phyloP scores from a whole-genome alignment of 768 basidiomycete genomes.

The Termitomyces sp. region DNA sequence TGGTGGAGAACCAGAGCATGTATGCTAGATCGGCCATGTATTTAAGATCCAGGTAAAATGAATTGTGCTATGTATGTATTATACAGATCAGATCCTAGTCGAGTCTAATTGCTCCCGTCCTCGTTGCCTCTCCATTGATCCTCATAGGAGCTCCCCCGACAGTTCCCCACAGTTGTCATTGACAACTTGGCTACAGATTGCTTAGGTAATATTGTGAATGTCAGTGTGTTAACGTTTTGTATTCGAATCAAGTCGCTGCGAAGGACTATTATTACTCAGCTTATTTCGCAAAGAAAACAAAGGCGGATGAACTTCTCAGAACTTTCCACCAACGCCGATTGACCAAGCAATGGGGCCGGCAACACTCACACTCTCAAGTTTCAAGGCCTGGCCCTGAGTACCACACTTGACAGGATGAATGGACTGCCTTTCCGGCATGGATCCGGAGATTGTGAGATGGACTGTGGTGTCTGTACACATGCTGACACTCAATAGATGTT shows the following conservation, averaged over 20 bases:
- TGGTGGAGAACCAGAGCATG: constrained; percentile 59
- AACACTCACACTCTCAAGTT: background rate
- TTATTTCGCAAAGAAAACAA: background rate
- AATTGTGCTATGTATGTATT: background rate
- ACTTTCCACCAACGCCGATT: background rate
- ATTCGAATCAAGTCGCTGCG: no score
- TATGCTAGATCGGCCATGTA: constrained; percentile 46
- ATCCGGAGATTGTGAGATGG: background rate
- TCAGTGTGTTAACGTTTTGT: background rate
- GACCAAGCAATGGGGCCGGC: background rate
- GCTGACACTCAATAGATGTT: constrained; percentile 1
- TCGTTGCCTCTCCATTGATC: no score
- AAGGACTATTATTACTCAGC: background rate
- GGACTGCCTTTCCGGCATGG: background rate
- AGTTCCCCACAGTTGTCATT: background rate
- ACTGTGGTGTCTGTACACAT: background rate
- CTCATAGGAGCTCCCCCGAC: background rate
- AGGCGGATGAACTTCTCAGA: background rate
- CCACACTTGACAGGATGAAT: constrained; percentile 11
- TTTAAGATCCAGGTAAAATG: background rate
- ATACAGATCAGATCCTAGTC: background rate
- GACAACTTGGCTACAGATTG: background rate
- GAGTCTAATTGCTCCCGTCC: background rate
- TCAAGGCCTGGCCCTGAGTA: background rate
- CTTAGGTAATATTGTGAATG: background rate